A percentile compares a stretch with the other conserved stretches of the same genome.
Evolutionary conservation across 139 green algal species (phyloP).

Genomic region (Auxenochlorella pyrenoidosa): DNA sequence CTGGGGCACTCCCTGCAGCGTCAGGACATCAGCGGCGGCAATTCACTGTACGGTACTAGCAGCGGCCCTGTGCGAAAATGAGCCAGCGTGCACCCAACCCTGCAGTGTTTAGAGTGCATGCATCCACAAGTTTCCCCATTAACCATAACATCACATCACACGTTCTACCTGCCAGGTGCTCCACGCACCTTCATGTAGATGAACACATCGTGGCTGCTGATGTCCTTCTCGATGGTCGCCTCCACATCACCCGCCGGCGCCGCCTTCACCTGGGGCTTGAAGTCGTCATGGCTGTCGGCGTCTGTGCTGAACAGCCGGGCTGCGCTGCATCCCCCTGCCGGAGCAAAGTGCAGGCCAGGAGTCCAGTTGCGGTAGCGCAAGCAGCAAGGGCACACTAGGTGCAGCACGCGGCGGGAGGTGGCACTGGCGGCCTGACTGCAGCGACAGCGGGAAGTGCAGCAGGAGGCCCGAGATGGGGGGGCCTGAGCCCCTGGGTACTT

Average conservation of each 20-base stretch:
- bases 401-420: no score
- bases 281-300: constrained; percentile 88
- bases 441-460: background rate
- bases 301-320: constrained; percentile 10
- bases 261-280: constrained; percentile 84
- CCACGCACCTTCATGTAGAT: constrained; percentile 94
- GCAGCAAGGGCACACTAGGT: background rate
- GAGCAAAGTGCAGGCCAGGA: background rate
- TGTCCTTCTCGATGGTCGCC: constrained; percentile 76
- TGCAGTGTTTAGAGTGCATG: no score
- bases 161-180: background rate
- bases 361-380: background rate
- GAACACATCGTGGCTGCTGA: constrained; percentile 83
- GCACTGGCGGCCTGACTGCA: no score
- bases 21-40: background rate
- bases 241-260: constrained; percentile 44
- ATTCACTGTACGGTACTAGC: no score
- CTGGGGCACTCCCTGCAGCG: constrained; percentile 68
- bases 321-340: background rate
- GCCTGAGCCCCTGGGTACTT: background rate
- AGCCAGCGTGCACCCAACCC: no score
- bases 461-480: no score
- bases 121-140: background rate
- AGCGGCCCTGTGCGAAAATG: no score
- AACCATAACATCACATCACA: no score